phyloP scores from a whole-genome alignment of 139 green algal genomes.

The Axilococcus clingmanii region DNA sequence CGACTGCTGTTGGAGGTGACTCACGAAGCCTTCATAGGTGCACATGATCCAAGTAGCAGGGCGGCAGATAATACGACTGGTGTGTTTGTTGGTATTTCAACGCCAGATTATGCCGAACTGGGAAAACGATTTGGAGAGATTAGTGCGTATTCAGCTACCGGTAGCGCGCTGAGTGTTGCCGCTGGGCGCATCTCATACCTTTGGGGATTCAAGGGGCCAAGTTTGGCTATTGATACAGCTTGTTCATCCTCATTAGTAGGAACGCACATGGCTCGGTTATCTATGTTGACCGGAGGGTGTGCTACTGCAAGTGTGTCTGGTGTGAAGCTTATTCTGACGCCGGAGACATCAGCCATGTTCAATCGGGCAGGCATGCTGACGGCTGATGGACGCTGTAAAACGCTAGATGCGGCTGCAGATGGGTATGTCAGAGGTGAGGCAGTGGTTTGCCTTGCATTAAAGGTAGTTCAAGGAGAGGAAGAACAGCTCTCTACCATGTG shows the following conservation, averaged over 20 bases:
- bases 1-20: slow-evolving; percentile 36
- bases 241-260: slow-evolving; percentile 69
- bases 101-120: slow-evolving; percentile 30
- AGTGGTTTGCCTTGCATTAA: slow-evolving; percentile 19
- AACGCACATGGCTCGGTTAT: slow-evolving; percentile 44
- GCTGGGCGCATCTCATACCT: slow-evolving; percentile 37
- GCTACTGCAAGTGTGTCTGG: slow-evolving; percentile 39
- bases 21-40: slow-evolving; percentile 12
- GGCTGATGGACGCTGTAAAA: slow-evolving; percentile 62
- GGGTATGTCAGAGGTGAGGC: slow-evolving; percentile 64
- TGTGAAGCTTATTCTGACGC: slow-evolving; percentile 56
- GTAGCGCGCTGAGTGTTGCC: slow-evolving; percentile 43
- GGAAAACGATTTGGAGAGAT: slow-evolving; percentile 12
- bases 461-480: slow-evolving; percentile 2
- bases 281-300: slow-evolving; percentile 5
- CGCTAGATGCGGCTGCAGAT: slow-evolving; percentile 52
- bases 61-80: slow-evolving; percentile 15
- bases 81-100: slow-evolving; percentile 35
- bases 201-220: slow-evolving; percentile 26
- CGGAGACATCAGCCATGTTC: slow-evolving; percentile 39
- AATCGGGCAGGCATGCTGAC: slow-evolving; percentile 52
- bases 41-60: background rate
- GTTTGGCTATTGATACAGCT: slow-evolving; percentile 37
- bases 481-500: slow-evolving; percentile 4
- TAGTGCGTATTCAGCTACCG: slow-evolving; percentile 13